Conservation (phyloP, 2,329 filamentous ascomycete species). For the Penicillium olsonii region DNA sequence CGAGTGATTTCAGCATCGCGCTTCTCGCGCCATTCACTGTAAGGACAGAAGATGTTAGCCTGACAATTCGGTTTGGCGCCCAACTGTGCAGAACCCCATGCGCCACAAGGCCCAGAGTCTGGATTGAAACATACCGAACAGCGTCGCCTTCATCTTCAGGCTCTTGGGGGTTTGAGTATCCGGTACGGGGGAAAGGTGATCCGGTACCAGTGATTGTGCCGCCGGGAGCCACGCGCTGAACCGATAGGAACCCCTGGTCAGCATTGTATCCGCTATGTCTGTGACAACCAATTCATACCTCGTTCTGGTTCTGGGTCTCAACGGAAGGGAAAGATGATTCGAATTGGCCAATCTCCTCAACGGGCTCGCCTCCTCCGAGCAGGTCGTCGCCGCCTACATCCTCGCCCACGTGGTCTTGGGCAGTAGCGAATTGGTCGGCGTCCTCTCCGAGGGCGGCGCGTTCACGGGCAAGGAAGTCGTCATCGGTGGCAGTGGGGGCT, state of each 20-base stretch:
- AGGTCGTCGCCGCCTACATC: slow-evolving; percentile 68
- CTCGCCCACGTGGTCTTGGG: slow-evolving; percentile 64
- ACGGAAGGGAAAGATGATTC: slow-evolving; percentile 91
- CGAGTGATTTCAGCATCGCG: slow-evolving; percentile 80
- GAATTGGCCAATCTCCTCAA: slow-evolving; percentile 63
- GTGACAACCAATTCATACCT: slow-evolving; percentile 53
- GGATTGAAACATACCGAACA: slow-evolving; percentile 56
- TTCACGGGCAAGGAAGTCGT: slow-evolving; percentile 89
- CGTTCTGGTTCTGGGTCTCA: slow-evolving; percentile 65
- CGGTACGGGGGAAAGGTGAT: slow-evolving; percentile 57
- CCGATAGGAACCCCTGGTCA: slow-evolving; percentile 18
- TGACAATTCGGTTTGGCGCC: background rate
- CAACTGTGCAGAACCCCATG: slow-evolving; percentile 1
- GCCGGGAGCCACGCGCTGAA: slow-evolving; percentile 69
- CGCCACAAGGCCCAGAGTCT: slow-evolving; percentile 1
- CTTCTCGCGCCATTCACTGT: slow-evolving; percentile 82
- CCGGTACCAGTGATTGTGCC: slow-evolving; percentile 76
- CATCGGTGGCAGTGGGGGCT: slow-evolving; percentile 51
- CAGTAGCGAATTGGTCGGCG: slow-evolving; percentile 82
- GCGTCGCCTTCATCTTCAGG: slow-evolving; percentile 84
- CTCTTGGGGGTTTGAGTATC: slow-evolving; percentile 56
- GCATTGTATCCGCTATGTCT: slow-evolving; percentile 4
- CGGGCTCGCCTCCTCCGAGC: slow-evolving; percentile 50
- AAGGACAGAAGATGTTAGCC: slow-evolving; percentile 11
- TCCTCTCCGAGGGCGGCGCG: slow-evolving; percentile 89